phyloP scores from a whole-genome alignment of 495 filamentous ascomycete species.

The Penicillium simplicissimum region DNA sequence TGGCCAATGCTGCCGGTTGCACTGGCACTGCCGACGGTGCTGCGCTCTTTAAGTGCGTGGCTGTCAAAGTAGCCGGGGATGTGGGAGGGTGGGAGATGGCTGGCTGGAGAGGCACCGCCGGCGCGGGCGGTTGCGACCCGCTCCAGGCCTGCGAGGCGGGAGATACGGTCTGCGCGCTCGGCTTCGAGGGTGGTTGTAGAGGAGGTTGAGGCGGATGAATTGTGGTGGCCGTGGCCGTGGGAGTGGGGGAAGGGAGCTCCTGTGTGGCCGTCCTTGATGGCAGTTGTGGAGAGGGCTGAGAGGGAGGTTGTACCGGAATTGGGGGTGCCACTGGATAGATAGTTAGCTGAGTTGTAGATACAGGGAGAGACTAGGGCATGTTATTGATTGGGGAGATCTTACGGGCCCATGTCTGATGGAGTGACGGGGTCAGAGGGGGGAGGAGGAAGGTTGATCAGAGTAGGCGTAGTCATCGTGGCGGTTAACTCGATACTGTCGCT shows the following conservation, averaged over 20 bases:
- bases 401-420: conserved; percentile 87
- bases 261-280: conserved; percentile 90
- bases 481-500: not conserved
- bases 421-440: conserved; percentile 82
- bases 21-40: conserved; percentile 84
- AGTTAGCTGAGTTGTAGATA: not conserved
- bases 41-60: conserved; percentile 65
- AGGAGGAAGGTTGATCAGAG: conserved; percentile 82
- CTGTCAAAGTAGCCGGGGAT: conserved; percentile 68
- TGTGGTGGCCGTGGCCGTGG: conserved; percentile 53
- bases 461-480: conserved; percentile 49
- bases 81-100: conserved; percentile 29
- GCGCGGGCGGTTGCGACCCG: conserved; percentile 69
- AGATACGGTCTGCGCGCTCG: conserved; percentile 91
- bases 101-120: conserved; percentile 36
- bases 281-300: conserved; percentile 83
- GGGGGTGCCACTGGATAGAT: conserved; percentile 71
- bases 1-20: conserved; percentile 71
- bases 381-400: conserved; percentile 38
- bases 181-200: conserved; percentile 76
- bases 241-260: conserved; percentile 61
- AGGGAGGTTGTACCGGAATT: conserved; percentile 85
- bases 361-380: not conserved
- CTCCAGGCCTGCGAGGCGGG: conserved; percentile 82
- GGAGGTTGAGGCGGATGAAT: conserved; percentile 50